phyloP scores from a whole-genome alignment of 306 rosid genomes.

The Fragaria nilgerrensis region DNA sequence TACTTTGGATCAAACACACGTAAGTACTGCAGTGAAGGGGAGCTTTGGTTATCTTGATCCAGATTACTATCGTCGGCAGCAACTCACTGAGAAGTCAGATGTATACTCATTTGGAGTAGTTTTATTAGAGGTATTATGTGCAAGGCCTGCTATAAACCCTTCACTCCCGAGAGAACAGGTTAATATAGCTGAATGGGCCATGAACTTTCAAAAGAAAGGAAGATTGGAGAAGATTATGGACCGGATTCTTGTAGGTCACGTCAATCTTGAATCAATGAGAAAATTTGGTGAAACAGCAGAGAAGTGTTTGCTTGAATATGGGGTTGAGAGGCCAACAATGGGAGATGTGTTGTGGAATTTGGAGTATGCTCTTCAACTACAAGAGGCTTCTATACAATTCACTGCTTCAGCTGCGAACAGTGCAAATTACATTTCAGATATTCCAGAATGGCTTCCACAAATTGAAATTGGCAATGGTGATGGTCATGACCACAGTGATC shows the following conservation, averaged over 20 bases:
- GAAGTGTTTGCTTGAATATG: conserved; percentile 40
- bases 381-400: conserved; percentile 25
- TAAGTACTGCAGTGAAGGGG: conserved; percentile 43
- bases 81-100: conserved; percentile 40
- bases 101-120: conserved; percentile 40
- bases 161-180: conserved; percentile 38
- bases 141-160: conserved; percentile 39
- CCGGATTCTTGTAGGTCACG: conserved; percentile 24
- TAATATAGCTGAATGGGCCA: conserved; percentile 47
- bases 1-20: conserved; percentile 40
- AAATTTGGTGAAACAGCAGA: conserved; percentile 41
- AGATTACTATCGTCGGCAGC: conserved; percentile 37
- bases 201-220: conserved; percentile 30
- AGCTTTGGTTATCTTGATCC: conserved; percentile 43
- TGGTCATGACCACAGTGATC: conserved; percentile 17
- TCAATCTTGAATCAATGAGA: conserved; percentile 25
- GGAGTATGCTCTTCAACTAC: conserved; percentile 43
- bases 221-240: conserved; percentile 34
- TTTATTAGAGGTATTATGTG: conserved; percentile 34
- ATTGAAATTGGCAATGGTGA: conserved; percentile 9
- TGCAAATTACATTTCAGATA: conserved; percentile 23
- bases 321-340: conserved; percentile 41
- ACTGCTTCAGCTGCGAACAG: conserved; percentile 16
- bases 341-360: conserved; percentile 40
- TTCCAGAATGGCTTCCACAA: conserved; percentile 26